Conservation (phyloP, 192 early-diverging fungal species). For the Gonapodya sp. region DNA sequence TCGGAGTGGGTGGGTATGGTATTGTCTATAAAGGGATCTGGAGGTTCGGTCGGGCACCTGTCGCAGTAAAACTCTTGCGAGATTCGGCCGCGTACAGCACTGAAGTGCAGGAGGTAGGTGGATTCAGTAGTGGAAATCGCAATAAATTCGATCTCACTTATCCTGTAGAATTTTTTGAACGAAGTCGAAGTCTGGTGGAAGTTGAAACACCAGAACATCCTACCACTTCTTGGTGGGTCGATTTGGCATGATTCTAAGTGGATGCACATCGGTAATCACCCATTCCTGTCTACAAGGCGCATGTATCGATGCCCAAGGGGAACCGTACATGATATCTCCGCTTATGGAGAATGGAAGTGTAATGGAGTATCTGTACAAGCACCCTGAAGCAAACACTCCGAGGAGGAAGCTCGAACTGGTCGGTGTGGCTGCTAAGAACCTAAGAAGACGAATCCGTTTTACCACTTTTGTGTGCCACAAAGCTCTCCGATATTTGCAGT, state of each 20-base stretch:
- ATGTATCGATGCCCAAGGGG: not conserved
- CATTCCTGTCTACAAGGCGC: too few relatives aligned
- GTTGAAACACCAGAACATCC: not conserved
- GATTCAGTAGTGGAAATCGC: not conserved
- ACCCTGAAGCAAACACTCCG: not conserved
- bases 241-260: too few relatives aligned
- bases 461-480: too few relatives aligned
- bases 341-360: not conserved
- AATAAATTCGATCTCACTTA: not conserved
- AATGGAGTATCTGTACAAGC: not conserved
- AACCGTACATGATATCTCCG: not conserved
- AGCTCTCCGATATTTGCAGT: not conserved
- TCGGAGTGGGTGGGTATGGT: not conserved
- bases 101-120: not conserved
- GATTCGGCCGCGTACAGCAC: not conserved
- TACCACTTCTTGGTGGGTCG: not conserved
- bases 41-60: not conserved
- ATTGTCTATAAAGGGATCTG: not conserved
- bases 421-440: too few relatives aligned
- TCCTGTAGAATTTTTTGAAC: not conserved
- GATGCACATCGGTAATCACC: too few relatives aligned
- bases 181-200: conserved; percentile 1
- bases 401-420: not conserved
- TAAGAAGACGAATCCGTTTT: too few relatives aligned
- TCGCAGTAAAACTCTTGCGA: not conserved